Evolutionary conservation across 192 early-diverging fungal species (phyloP).

Genomic region (Coemansia sp.): DNA sequence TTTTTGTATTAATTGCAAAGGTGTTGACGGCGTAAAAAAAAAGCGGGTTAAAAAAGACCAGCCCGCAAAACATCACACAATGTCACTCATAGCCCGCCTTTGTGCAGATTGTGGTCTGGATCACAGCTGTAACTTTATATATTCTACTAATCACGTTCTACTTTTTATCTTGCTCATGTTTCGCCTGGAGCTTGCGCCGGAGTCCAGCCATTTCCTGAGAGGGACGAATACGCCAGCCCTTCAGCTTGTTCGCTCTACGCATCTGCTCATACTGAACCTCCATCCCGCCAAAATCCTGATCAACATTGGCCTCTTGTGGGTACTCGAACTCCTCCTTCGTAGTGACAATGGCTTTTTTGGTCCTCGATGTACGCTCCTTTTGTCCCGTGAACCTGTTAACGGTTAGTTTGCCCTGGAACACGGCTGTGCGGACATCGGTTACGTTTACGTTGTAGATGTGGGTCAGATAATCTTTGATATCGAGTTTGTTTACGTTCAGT

Average conservation of each 20-base stretch:
- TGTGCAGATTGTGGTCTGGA: not conserved
- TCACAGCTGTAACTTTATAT: not conserved
- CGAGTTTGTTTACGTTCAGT: conserved; percentile 88
- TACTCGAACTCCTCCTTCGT: conserved; percentile 68
- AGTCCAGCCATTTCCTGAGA: conserved; percentile 24
- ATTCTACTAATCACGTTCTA: conserved; percentile 1
- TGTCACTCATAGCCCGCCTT: not conserved
- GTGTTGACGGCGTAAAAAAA: not conserved
- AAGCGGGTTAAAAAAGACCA: not conserved
- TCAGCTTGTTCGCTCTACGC: conserved; percentile 38
- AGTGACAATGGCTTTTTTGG: conserved; percentile 73
- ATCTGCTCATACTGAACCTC: conserved; percentile 27
- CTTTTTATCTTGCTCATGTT: not conserved
- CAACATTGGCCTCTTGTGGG: conserved; percentile 51
- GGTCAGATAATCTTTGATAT: conserved; percentile 82
- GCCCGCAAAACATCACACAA: not conserved
- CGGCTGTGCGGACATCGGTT: conserved; percentile 87
- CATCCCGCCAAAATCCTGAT: conserved; percentile 50
- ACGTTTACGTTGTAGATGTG: conserved; percentile 83
- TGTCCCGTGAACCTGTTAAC: conserved; percentile 35
- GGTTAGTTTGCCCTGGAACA: conserved; percentile 68
- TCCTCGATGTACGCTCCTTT: conserved; percentile 40
- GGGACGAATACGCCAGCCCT: conserved; percentile 50
- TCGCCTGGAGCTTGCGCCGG: conserved; percentile 17
- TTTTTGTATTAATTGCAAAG: not conserved